Percentiles rank a stretch among this genome's conserved stretches.
Conservation (phyloP, 345 rosid genomes). For the Eucalyptus tenuipes region DNA sequence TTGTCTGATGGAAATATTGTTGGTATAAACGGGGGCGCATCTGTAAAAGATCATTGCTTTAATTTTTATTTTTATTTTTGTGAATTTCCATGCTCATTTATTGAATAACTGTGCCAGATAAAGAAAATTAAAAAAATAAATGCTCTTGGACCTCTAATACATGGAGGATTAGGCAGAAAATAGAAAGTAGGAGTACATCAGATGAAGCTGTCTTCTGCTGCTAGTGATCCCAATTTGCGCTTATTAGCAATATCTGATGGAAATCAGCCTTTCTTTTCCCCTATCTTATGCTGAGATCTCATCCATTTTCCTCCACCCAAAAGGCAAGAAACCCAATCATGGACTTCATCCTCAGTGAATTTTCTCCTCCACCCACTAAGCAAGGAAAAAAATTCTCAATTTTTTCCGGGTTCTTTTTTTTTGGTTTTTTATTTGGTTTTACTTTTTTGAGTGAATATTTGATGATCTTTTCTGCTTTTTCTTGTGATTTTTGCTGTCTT, state of each 20-base stretch:
- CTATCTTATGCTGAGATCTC: background rate
- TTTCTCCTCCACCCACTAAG: background rate
- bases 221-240: background rate
- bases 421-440: background rate
- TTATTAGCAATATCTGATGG: background rate
- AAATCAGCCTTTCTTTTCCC: background rate
- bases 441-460: accelerated
- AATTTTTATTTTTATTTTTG: accelerated
- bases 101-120: background rate
- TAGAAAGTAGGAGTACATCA: background rate
- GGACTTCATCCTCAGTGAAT: background rate
- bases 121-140: background rate
- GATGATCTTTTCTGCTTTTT: background rate
- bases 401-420: accelerated
- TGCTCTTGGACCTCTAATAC: background rate
- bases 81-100: background rate
- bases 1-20: background rate
- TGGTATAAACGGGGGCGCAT: background rate
- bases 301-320: background rate
- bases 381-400: background rate
- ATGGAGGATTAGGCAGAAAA: background rate
- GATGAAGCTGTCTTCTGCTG: background rate
- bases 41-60: background rate
- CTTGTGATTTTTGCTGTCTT: background rate
- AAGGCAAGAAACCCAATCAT: background rate